Evolutionary conservation across 78 protist genomes (phyloP).

Genomic region (Blattamonas nauphoetae): DNA sequence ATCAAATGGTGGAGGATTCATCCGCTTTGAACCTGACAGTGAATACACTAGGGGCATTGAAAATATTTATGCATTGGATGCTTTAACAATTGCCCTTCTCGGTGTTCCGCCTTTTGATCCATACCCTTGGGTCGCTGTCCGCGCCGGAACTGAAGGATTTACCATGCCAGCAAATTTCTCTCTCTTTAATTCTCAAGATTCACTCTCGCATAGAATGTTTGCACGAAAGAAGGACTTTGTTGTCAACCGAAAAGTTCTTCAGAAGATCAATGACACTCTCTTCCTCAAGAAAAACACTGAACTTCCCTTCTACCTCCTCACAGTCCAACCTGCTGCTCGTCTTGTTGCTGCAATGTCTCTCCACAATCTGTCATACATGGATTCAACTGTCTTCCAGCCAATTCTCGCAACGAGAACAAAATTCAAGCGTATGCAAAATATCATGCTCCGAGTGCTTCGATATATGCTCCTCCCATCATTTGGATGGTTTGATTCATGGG

Average conservation of each 20-base stretch:
- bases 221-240: too few species aligned
- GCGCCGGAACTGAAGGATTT: not conserved
- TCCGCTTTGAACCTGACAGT: not conserved
- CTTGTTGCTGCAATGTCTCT: not conserved
- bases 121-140: not conserved
- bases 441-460: not conserved
- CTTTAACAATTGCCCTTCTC: not conserved
- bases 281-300: not conserved
- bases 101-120: not conserved
- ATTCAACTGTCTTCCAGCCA: not conserved
- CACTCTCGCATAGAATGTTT: not conserved
- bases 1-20: not conserved
- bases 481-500: not conserved
- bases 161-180: not conserved
- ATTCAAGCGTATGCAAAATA: not conserved
- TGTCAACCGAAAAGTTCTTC: not conserved
- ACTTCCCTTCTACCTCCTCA: not conserved
- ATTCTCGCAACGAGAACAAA: not conserved
- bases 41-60: not conserved
- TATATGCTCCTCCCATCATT: not conserved
- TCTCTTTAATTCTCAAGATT: not conserved
- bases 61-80: not conserved
- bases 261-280: not conserved
- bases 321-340: not conserved
- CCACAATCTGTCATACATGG: not conserved